Conservation (phyloP, 2,329 filamentous ascomycete genomes). For the Fusarium sp. region DNA sequence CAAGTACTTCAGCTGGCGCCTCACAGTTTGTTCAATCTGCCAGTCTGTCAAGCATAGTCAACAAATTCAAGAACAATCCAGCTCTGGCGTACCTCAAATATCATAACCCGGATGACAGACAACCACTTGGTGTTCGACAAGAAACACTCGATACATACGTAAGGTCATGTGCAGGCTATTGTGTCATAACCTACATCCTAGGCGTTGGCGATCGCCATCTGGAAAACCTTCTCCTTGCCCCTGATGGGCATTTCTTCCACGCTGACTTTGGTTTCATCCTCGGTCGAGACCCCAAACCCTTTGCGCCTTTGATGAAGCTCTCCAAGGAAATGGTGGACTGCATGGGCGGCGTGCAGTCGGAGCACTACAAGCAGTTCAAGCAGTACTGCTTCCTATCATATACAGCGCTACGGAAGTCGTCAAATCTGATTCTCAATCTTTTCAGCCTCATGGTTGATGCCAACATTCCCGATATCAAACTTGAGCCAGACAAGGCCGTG, state of each 20-base stretch:
- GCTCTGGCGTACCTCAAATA: slow-evolving; percentile 87
- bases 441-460: slow-evolving; percentile 98
- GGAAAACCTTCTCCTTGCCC: slow-evolving; percentile 92
- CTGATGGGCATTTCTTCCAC: slow-evolving; percentile 96
- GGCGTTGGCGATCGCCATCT: slow-evolving; percentile 96
- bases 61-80: slow-evolving; percentile 80
- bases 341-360: slow-evolving; percentile 87
- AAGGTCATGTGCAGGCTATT: slow-evolving; percentile 96
- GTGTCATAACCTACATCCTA: slow-evolving; percentile 97
- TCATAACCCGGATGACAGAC: slow-evolving; percentile 88
- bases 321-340: slow-evolving; percentile 99
- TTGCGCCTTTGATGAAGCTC: slow-evolving; percentile 96
- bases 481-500: slow-evolving; percentile 94
- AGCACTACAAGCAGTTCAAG: slow-evolving; percentile 90
- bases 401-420: slow-evolving; percentile 88
- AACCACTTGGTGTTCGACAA: slow-evolving; percentile 87
- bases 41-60: slow-evolving; percentile 83
- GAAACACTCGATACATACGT: slow-evolving; percentile 96
- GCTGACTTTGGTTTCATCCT: slow-evolving; percentile 99
- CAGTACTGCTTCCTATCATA: slow-evolving; percentile 97
- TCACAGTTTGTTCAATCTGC: slow-evolving; percentile 94
- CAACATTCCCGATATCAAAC: slow-evolving; percentile 93
- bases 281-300: slow-evolving; percentile 95
- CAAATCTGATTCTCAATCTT: slow-evolving; percentile 91
- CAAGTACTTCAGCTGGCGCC: slow-evolving; percentile 87